A percentile compares a stretch with the other conserved stretches of the same genome.
Evolutionary conservation across 345 rosid species (phyloP).

Genomic region (Salix exigua): DNA sequence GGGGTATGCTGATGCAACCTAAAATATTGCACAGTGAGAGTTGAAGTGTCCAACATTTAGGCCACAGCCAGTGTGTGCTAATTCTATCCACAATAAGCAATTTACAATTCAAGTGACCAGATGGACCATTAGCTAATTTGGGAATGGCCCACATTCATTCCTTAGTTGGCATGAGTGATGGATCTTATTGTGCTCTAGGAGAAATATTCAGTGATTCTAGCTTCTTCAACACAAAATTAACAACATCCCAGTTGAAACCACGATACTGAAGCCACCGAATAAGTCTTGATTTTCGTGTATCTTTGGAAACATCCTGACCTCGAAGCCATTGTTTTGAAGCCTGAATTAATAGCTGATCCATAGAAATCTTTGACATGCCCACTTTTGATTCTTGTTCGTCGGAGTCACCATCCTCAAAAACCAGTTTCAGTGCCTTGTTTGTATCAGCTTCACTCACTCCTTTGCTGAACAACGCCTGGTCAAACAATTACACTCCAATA

Average conservation of each 20-base stretch:
- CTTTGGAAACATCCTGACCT: conserved; percentile 53
- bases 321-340: conserved; percentile 70
- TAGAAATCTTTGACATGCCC: conserved; percentile 54
- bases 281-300: conserved; percentile 68
- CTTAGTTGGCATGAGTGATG: not conserved
- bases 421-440: conserved; percentile 63
- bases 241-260: conserved; percentile 74
- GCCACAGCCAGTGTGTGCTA: conserved; percentile 15
- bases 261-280: conserved; percentile 90
- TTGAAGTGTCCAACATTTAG: conserved; percentile 15
- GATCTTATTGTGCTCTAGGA: conserved; percentile 17
- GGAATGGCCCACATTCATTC: conserved; percentile 8
- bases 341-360: conserved; percentile 65
- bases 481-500: conserved; percentile 13
- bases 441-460: conserved; percentile 54
- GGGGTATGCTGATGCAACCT: conserved; percentile 12
- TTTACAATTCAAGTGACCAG: not conserved
- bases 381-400: conserved; percentile 40
- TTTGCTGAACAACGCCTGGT: conserved; percentile 62
- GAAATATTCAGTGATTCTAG: conserved; percentile 45
- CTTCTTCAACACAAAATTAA: conserved; percentile 48
- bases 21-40: conserved; percentile 14
- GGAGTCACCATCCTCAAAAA: conserved; percentile 50
- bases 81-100: conserved; percentile 15
- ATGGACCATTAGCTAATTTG: conserved; percentile 12